Conservation (phyloP, 2,329 filamentous ascomycete genomes). For the Thielaviopsis ethacetica region DNA sequence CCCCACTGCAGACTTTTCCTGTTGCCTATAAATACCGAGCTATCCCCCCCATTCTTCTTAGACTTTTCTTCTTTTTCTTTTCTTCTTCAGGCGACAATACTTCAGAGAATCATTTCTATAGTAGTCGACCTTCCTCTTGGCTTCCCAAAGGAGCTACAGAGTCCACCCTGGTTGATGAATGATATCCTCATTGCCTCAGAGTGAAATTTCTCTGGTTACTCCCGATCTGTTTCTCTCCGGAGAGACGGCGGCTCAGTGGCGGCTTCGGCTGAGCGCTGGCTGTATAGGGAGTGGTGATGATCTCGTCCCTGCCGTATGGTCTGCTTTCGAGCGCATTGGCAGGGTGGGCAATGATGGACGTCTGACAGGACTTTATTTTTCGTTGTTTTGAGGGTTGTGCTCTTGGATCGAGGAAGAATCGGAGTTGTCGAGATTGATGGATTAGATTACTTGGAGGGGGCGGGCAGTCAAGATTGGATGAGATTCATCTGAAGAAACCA, state of each 20-base stretch:
- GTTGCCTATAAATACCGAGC: conserved; percentile 28
- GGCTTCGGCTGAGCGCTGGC: conserved; percentile 17
- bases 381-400: conserved; percentile 38
- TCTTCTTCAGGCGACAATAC: conserved; percentile 45
- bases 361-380: conserved; percentile 55
- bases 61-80: conserved; percentile 29
- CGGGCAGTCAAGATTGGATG: too few relatives aligned
- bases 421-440: too few relatives aligned
- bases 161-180: conserved; percentile 89
- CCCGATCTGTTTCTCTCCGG: conserved; percentile 35
- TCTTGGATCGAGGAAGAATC: conserved; percentile 35
- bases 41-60: conserved; percentile 18
- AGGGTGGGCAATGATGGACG: conserved; percentile 74
- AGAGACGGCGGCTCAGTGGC: conserved; percentile 37
- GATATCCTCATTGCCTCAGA: conserved; percentile 77
- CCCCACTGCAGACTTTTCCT: conserved; percentile 17
- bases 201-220: conserved; percentile 54
- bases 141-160: conserved; percentile 85
- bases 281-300: conserved; percentile 90
- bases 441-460: too few relatives aligned
- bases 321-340: conserved; percentile 60
- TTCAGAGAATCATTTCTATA: conserved; percentile 95
- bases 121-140: conserved; percentile 80
- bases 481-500: too few relatives aligned
- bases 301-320: conserved; percentile 61